Percentiles rank a stretch among this genome's conserved stretches.
Conservation (phyloP, 2,329 filamentous ascomycete genomes). For the Phyllosticta citriasiana region DNA sequence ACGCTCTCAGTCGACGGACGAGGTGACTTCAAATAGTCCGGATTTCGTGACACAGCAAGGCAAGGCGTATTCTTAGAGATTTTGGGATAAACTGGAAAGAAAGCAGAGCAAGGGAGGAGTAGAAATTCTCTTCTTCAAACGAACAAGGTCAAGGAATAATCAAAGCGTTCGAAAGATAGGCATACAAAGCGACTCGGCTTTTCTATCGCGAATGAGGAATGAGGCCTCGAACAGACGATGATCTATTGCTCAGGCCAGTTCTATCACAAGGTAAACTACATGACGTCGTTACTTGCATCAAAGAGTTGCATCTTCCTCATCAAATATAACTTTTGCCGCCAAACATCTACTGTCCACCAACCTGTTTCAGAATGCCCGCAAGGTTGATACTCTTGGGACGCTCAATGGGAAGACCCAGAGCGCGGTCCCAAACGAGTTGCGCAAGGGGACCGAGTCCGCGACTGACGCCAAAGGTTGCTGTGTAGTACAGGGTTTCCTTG, state of each 20-base stretch:
- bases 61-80: too few relatives aligned
- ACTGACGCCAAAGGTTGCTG: constrained; percentile 59
- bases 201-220: too few relatives aligned
- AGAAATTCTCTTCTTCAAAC: too few relatives aligned
- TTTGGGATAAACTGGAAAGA: too few relatives aligned
- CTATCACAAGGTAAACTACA: background rate
- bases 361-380: constrained; percentile 64
- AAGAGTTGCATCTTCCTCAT: background rate
- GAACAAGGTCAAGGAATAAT: too few relatives aligned
- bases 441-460: constrained; percentile 75
- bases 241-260: background rate
- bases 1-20: too few relatives aligned
- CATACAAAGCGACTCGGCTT: too few relatives aligned
- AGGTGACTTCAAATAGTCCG: too few relatives aligned
- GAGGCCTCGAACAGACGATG: background rate
- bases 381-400: constrained; percentile 96
- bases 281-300: background rate
- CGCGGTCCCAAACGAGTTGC: constrained; percentile 93
- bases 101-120: too few relatives aligned
- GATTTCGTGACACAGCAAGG: too few relatives aligned
- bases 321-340: background rate
- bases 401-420: constrained; percentile 90
- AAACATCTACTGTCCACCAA: constrained; percentile 12
- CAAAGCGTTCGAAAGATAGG: too few relatives aligned
- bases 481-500: constrained; percentile 94